Percentiles rank a stretch among this genome's conserved stretches.
phyloP scores from a whole-genome alignment of 768 basidiomycete species.

The Mycena olivaceomarginata region DNA sequence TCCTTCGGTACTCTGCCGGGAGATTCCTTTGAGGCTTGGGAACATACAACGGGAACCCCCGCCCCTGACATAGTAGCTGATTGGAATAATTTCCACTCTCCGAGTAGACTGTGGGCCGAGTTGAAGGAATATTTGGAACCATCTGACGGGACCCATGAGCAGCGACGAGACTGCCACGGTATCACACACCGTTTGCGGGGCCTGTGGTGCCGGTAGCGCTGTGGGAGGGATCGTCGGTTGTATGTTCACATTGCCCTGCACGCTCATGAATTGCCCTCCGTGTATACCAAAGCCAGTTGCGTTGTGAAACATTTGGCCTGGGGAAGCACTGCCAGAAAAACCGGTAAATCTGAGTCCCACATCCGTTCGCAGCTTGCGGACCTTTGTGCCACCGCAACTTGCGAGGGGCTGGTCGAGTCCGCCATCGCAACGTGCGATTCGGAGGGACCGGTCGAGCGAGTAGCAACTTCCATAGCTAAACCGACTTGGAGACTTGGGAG shows the following conservation, averaged over 20 bases:
- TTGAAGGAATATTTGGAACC: background rate
- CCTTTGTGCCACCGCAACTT: no score
- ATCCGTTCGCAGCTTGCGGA: no score
- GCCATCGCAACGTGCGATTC: no score
- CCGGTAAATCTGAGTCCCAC: no score
- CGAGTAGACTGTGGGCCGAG: background rate
- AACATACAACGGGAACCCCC: constrained; percentile 55
- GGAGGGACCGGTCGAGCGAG: no score
- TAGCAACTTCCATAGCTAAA: no score
- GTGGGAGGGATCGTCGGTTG: background rate
- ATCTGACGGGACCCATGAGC: background rate
- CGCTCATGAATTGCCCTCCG: background rate
- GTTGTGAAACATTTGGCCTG: background rate
- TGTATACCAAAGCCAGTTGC: background rate
- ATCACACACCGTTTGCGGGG: background rate
- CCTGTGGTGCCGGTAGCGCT: background rate
- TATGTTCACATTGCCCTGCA: background rate
- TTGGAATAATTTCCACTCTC: background rate
- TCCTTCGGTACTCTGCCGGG: constrained; percentile 43
- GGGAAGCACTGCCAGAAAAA: background rate
- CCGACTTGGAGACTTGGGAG: no score
- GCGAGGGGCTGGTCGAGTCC: no score
- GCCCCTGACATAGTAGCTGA: constrained; percentile 13
- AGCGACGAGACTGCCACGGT: background rate
- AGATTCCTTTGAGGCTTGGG: constrained; percentile 49